phyloP scores from a whole-genome alignment of 2,329 filamentous ascomycete genomes.

The Penicillium sp. region DNA sequence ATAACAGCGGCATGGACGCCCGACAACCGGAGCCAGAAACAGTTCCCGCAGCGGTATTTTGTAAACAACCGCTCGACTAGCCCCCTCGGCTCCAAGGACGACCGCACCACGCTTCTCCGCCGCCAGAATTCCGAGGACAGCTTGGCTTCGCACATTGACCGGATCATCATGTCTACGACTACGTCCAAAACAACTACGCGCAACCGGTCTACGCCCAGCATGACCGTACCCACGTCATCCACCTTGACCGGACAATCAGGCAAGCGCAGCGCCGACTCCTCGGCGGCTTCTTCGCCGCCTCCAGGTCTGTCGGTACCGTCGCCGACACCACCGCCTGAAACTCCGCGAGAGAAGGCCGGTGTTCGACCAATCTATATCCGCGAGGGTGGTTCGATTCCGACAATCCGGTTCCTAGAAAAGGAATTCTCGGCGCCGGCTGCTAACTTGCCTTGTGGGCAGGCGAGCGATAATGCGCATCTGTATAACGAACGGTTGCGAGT shows the following conservation, averaged over 20 bases:
- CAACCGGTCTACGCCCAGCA: constrained; percentile 33
- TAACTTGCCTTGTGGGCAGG: constrained; percentile 91
- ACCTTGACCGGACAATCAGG: constrained; percentile 40
- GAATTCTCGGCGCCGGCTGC: constrained; percentile 90
- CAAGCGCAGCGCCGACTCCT: constrained; percentile 5
- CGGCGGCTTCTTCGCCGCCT: constrained; percentile 9
- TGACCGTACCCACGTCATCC: constrained; percentile 44
- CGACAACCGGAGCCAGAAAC: constrained; percentile 35
- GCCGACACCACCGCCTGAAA: not conserved
- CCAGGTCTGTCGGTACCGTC: not conserved
- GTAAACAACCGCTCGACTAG: constrained; percentile 22
- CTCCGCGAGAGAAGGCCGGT: constrained; percentile 2
- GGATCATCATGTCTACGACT: constrained; percentile 45
- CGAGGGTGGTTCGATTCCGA: constrained; percentile 93
- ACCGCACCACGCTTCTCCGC: constrained; percentile 27
- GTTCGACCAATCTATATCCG: constrained; percentile 81
- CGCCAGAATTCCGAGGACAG: constrained; percentile 45
- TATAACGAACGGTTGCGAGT: constrained; percentile 93
- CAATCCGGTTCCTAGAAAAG: constrained; percentile 92
- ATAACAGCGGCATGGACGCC: constrained; percentile 81
- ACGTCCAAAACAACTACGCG: constrained; percentile 37
- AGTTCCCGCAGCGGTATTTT: constrained; percentile 30
- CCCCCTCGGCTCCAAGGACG: constrained; percentile 18
- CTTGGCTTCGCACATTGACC: constrained; percentile 46
- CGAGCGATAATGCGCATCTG: constrained; percentile 90